Evolutionary conservation across 208 protist species (phyloP).

Genomic region (Trypanosoma grayi): DNA sequence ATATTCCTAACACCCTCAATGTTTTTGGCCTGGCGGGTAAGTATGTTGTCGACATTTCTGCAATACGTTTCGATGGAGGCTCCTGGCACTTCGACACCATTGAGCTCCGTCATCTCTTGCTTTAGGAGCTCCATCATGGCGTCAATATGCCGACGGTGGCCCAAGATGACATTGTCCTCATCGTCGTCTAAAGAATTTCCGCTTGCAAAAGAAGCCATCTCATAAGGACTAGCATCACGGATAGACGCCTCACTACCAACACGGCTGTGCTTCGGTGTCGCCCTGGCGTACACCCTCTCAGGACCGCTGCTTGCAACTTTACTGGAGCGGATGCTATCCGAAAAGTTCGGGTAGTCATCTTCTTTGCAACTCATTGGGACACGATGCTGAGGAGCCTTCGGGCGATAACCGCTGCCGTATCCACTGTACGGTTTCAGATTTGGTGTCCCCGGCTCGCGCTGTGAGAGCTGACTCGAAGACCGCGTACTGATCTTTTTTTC

Average conservation of each 20-base stretch:
- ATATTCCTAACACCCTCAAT: conserved; percentile 79
- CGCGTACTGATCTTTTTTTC: conserved; percentile 41
- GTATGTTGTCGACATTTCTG: conserved; percentile 78
- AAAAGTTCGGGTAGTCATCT: conserved; percentile 35
- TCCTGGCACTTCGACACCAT: conserved; percentile 86
- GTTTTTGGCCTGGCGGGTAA: conserved; percentile 64
- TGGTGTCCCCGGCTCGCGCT: conserved; percentile 64
- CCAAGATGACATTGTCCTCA: conserved; percentile 88
- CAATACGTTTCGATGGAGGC: conserved; percentile 89
- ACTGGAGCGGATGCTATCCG: conserved; percentile 31
- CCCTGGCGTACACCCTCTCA: conserved; percentile 15
- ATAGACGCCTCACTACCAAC: conserved; percentile 35
- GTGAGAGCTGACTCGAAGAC: conserved; percentile 55
- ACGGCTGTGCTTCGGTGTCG: conserved; percentile 35
- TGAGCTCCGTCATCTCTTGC: conserved; percentile 92
- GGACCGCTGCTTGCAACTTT: conserved; percentile 16
- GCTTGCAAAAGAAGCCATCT: conserved; percentile 48
- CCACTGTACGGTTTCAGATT: conserved; percentile 29
- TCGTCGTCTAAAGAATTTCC: conserved; percentile 85
- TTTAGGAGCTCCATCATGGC: conserved; percentile 92
- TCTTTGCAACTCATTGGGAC: conserved; percentile 16
- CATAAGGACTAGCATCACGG: conserved; percentile 33
- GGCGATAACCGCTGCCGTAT: conserved; percentile 29
- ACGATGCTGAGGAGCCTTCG: conserved; percentile 28
- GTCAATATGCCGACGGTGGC: conserved; percentile 92